Evolutionary conservation across 192 early-diverging fungal species (phyloP).

Genomic region (Backusella tarrabulga): DNA sequence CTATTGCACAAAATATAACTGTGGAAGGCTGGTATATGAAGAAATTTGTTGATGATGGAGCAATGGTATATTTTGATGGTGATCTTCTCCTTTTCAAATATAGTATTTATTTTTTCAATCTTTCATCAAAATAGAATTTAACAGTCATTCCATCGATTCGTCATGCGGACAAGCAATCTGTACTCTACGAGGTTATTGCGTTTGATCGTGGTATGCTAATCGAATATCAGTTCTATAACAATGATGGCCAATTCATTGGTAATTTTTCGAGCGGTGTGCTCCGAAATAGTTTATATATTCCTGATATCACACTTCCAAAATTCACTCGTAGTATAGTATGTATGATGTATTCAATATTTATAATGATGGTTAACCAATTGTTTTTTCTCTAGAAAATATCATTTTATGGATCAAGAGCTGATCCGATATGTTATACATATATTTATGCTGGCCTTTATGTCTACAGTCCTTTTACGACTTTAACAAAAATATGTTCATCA

Average conservation of each 20-base stretch:
- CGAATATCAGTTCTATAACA: constrained; percentile 29
- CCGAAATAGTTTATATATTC: constrained; percentile 16
- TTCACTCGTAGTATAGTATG: constrained; percentile 24
- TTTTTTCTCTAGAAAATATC: constrained; percentile 15
- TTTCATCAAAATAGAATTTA: constrained; percentile 23
- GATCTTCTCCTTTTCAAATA: not conserved
- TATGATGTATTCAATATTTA: not conserved
- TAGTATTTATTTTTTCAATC: not conserved
- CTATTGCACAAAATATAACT: constrained; percentile 21
- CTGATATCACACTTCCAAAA: constrained; percentile 30
- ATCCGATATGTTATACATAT: constrained; percentile 30
- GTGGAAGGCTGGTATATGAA: constrained; percentile 31
- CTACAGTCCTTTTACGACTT: constrained; percentile 5
- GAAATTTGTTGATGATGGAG: constrained; percentile 29
- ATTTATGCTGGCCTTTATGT: constrained; percentile 38
- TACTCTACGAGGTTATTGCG: constrained; percentile 16
- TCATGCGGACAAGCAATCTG: constrained; percentile 25
- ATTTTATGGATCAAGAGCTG: constrained; percentile 30
- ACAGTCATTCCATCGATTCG: constrained; percentile 25
- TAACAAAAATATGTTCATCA: constrained; percentile 19
- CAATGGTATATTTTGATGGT: constrained; percentile 16
- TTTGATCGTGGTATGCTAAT: constrained; percentile 28
- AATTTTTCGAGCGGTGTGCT: constrained; percentile 27
- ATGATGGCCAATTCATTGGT: not conserved
- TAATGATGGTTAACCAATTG: not conserved